Conservation (phyloP, 2,329 filamentous ascomycete species). For the Colletotrichum tamarilloi region DNA sequence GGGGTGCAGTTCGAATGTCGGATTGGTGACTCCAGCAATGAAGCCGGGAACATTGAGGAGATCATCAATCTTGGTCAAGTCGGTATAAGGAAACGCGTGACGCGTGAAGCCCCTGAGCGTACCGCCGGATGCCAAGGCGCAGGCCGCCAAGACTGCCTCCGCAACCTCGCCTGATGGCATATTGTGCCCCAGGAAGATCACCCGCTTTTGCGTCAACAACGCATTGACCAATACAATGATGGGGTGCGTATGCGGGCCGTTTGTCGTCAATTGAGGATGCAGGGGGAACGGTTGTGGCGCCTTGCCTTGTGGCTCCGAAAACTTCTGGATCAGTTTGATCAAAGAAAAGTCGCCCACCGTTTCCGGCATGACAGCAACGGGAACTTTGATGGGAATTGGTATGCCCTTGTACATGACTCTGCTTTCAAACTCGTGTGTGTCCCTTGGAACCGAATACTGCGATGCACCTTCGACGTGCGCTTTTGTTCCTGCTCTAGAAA, state of each 20-base stretch:
- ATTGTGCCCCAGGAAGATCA: constrained; percentile 96
- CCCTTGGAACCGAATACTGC: constrained; percentile 82
- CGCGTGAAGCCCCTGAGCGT: constrained; percentile 93
- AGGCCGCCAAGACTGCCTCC: constrained; percentile 97
- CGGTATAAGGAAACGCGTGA: constrained; percentile 97
- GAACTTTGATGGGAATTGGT: constrained; percentile 95
- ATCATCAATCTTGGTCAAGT: constrained; percentile 97
- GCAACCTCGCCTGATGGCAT: constrained; percentile 95
- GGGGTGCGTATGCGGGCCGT: constrained; percentile 88
- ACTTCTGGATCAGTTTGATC: constrained; percentile 96
- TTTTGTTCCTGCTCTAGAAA: constrained; percentile 72
- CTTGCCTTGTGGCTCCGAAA: constrained; percentile 84
- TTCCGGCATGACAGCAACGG: constrained; percentile 91
- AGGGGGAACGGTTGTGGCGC: constrained; percentile 85
- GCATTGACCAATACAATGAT: constrained; percentile 96
- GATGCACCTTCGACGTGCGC: constrained; percentile 68
- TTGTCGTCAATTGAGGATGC: constrained; percentile 94
- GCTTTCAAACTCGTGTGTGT: constrained; percentile 98
- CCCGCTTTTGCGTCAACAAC: constrained; percentile 92
- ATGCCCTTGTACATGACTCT: constrained; percentile 96
- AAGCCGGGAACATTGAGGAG: constrained; percentile 96
- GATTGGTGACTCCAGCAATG: constrained; percentile 97
- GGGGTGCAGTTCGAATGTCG: constrained; percentile 91
- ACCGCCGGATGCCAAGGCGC: constrained; percentile 91
- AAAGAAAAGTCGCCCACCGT: constrained; percentile 98